phyloP scores from a whole-genome alignment of 192 early-diverging fungal genomes.

The Backusella parvicylindrica region DNA sequence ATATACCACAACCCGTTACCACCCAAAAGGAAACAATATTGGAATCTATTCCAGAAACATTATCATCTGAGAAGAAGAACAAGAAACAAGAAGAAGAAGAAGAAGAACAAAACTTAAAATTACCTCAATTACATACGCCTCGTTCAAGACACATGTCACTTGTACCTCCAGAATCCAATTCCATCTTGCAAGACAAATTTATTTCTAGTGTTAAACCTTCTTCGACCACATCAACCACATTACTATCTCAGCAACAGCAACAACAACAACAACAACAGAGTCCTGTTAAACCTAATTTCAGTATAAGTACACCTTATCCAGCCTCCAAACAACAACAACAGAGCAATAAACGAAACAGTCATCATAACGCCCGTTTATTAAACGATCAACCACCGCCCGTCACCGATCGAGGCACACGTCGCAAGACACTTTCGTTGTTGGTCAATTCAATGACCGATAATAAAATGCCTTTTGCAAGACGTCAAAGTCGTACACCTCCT shows the following conservation, averaged over 20 bases:
- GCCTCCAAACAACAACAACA: not conserved
- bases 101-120: not conserved
- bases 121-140: not conserved
- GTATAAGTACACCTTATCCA: constrained; percentile 24
- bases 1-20: not conserved
- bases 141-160: constrained; percentile 9
- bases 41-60: not conserved
- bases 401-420: constrained; percentile 22
- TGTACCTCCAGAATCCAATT: constrained; percentile 8
- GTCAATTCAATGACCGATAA: constrained; percentile 28
- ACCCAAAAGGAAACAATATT: not conserved
- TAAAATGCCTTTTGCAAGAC: constrained; percentile 9
- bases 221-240: not conserved
- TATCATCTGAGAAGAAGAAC: not conserved
- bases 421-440: constrained; percentile 30
- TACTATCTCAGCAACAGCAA: not conserved
- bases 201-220: constrained; percentile 28
- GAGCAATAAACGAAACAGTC: not conserved
- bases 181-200: constrained; percentile 34
- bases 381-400: not conserved
- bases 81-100: not conserved
- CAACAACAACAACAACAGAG: not conserved
- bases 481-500: not conserved
- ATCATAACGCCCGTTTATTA: not conserved
- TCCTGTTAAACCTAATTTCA: constrained; percentile 1